A percentile compares a stretch with the other conserved stretches of the same genome.
Evolutionary conservation across 805 yeast genomes (phyloP).

Genomic region (Candida easanensis): DNA sequence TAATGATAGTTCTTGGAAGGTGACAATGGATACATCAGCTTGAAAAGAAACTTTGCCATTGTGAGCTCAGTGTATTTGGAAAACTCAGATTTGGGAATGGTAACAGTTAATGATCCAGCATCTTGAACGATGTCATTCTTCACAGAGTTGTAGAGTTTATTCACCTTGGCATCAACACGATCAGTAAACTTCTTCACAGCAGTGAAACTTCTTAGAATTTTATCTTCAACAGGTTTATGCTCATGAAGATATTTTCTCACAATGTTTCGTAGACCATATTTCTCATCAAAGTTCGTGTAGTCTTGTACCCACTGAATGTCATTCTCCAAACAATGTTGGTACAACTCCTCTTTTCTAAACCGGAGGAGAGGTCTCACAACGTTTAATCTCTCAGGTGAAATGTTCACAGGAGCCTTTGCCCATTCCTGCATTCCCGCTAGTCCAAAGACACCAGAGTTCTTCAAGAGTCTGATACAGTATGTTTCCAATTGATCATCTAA

Average conservation of each 20-base stretch:
- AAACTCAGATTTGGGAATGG: conserved; percentile 19
- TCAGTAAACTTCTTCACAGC: conserved; percentile 22
- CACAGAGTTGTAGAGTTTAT: conserved; percentile 1
- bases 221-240: conserved; percentile 13
- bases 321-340: conserved; percentile 40
- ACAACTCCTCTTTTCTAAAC: conserved; percentile 42
- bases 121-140: neutral
- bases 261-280: conserved; percentile 55
- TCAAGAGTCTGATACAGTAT: conserved; percentile 49
- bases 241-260: conserved; percentile 37
- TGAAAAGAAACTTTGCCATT: conserved; percentile 27
- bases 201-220: conserved; percentile 12
- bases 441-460: conserved; percentile 52
- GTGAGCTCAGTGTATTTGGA: conserved; percentile 19
- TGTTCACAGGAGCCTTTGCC: conserved; percentile 19
- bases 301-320: conserved; percentile 68
- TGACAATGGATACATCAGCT: conserved; percentile 28
- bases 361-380: conserved; percentile 53
- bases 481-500: conserved; percentile 74
- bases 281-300: conserved; percentile 46
- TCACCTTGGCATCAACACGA: conserved; percentile 20
- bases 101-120: conserved; percentile 16
- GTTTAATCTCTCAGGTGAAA: conserved; percentile 20
- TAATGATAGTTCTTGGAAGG: conserved; percentile 26
- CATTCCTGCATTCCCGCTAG: conserved; percentile 48